Evolutionary conservation across 2,329 filamentous ascomycete species (phyloP), one percentile per base, ranked within the genome.

Genomic region (Neofusicoccum umdonicola): DNA sequence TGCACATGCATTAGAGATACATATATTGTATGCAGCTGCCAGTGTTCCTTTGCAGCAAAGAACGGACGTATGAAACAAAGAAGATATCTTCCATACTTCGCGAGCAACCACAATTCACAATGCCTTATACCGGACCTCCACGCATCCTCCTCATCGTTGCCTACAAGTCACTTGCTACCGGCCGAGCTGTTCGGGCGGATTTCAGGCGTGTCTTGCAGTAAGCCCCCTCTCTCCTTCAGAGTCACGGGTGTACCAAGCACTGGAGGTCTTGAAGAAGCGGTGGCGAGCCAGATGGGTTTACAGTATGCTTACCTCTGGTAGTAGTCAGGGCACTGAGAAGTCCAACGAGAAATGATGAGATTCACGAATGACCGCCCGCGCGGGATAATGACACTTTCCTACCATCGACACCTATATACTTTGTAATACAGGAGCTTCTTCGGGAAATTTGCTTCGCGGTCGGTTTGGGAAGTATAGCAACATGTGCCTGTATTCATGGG

Each of bases 131-230:
- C 39, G 56, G 41, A 19, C 56, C 56, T 35, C 37, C 39, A 7
- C 41, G 56, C 27, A 58, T 58, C 41, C 56, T 58, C 41, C 56
- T 58, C 41, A 9, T 58, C 9, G 39, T 45, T 7, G 54, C 54
- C 9, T 58, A 47, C 56, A 58, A 58, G 31, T 58, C 56, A 13
- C 42, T 47, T 5, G 6, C 56, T 2, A n/a, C 56, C 12, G 42
- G 56, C 1, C 8, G 42, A 47, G 31, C 31, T 3, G n/a, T 45
- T 15, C 27, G 22, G 42, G 41, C 56, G 27, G 56, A 58, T 12
- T 19, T 58, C 22, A 35, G 27, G 22, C 56, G 27, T 7, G 22
- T 47, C 12, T 17, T 47, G 9, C 41, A 47, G 56, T 58, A 19
- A 22, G 56, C 17, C 17, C 27, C 6, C 6, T 44, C 4, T 15